A percentile compares a stretch with the other conserved stretches of the same genome.
These are phyloP conservation scores for Buxus sempervirens DNA, from an alignment of 164 flowering plant genomes.

Conservation along the genomic window DNA sequence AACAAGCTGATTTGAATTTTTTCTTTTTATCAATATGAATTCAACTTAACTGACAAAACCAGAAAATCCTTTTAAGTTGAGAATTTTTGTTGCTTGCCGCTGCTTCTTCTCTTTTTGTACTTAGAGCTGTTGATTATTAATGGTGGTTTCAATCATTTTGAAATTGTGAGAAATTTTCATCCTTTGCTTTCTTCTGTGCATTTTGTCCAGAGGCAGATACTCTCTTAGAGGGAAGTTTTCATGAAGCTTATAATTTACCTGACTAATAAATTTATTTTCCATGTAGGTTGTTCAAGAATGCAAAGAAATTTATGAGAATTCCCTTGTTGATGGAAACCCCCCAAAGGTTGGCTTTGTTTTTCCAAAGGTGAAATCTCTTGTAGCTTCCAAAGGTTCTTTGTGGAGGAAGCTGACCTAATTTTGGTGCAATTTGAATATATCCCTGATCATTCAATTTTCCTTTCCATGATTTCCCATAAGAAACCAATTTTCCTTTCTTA, in stretches of 20 bases:
- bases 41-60: not conserved
- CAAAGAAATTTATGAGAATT: slow-evolving; percentile 87
- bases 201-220: not conserved
- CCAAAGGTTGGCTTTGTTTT: slow-evolving; percentile 90
- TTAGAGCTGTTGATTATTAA: not conserved
- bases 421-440: not conserved
- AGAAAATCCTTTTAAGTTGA: too few relatives aligned
- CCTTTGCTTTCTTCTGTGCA: not conserved
- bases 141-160: not conserved
- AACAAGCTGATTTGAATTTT: not conserved
- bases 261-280: slow-evolving; percentile 9
- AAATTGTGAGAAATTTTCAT: not conserved
- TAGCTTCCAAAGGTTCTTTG: slow-evolving; percentile 56
- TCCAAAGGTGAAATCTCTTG: slow-evolving; percentile 68
- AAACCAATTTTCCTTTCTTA: too few relatives aligned
- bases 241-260: not conserved
- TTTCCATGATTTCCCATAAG: too few relatives aligned
- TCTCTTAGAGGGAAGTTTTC: too few relatives aligned
- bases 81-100: too few relatives aligned
- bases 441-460: too few relatives aligned
- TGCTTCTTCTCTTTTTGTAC: too few relatives aligned
- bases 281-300: slow-evolving; percentile 96
- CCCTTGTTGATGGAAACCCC: slow-evolving; percentile 79
- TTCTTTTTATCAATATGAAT: not conserved
- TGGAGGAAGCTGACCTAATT: slow-evolving; percentile 77